Conservation (phyloP, 1,284 basidiomycete genomes). For the Limonomyces culmigenus region DNA sequence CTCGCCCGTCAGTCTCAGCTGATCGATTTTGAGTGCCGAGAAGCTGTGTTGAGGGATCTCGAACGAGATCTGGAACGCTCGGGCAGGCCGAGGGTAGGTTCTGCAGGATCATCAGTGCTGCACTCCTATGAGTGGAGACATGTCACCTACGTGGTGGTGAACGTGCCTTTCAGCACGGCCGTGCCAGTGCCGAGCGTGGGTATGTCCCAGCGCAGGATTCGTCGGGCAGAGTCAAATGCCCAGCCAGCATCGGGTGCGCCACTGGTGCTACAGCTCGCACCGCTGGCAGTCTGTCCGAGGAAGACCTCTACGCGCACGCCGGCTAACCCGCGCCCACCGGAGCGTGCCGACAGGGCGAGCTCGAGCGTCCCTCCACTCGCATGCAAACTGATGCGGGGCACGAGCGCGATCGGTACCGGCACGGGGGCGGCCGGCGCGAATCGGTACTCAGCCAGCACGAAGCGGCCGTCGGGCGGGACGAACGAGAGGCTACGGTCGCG, state of each 20-base stretch:
- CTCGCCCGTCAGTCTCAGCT: constrained; percentile 70
- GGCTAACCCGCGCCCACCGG: background rate
- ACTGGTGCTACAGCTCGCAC: background rate
- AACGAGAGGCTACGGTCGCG: constrained; percentile 75
- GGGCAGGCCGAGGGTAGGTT: constrained; percentile 38
- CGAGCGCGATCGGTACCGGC: background rate
- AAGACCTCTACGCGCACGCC: background rate
- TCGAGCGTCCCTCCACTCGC: background rate
- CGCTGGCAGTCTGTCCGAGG: background rate
- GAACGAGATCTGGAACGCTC: constrained; percentile 58
- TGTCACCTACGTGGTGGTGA: background rate
- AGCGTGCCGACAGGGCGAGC: background rate
- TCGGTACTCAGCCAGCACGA: constrained; percentile 77
- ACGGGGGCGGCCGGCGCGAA: constrained; percentile 27
- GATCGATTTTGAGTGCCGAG: constrained; percentile 71
- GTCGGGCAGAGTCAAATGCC: background rate
- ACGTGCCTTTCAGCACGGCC: background rate
- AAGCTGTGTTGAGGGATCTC: constrained; percentile 59
- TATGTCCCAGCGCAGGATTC: background rate
- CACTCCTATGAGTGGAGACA: too few relatives aligned
- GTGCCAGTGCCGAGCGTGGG: background rate
- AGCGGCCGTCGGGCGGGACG: constrained; percentile 87
- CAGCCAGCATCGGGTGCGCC: background rate
- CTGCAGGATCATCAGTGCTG: too few relatives aligned
- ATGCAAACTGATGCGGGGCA: background rate